phyloP scores from a whole-genome alignment of 768 basidiomycete genomes.

The Naganishia antarctica region DNA sequence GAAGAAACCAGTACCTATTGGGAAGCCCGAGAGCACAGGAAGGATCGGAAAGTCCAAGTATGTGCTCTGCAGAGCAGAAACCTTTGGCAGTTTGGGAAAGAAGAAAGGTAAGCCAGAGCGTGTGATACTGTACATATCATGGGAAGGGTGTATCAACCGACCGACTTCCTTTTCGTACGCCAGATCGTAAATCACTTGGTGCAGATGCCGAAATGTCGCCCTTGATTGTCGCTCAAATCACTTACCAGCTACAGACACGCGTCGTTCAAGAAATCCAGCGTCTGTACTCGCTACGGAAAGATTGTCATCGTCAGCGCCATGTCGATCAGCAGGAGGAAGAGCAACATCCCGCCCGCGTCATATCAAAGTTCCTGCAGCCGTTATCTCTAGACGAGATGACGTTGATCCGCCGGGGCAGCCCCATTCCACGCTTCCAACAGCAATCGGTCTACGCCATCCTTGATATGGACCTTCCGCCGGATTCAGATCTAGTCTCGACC shows the following conservation, averaged over 20 bases:
- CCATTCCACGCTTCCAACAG: no score
- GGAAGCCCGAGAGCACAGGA: slow-evolving; percentile 2
- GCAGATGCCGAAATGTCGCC: slow-evolving; percentile 1
- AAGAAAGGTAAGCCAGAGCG: slow-evolving; percentile 2
- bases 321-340: neutral
- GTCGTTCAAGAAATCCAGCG: neutral
- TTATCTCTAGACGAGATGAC: no score
- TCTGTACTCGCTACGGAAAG: neutral
- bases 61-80: neutral
- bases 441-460: no score
- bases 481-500: no score
- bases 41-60: slow-evolving; percentile 12
- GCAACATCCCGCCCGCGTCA: no score
- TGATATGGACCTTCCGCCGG: no score
- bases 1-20: neutral
- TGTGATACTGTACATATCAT: neutral
- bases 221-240: slow-evolving; percentile 3
- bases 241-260: neutral
- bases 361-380: no score
- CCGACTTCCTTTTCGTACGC: neutral
- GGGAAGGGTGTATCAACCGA: neutral
- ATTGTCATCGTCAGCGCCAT: no score
- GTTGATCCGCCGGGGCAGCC: no score
- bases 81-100: neutral
- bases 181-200: slow-evolving; percentile 5